Conservation (phyloP, 495 filamentous ascomycete species). For the Astrothelium macrocarpum region DNA sequence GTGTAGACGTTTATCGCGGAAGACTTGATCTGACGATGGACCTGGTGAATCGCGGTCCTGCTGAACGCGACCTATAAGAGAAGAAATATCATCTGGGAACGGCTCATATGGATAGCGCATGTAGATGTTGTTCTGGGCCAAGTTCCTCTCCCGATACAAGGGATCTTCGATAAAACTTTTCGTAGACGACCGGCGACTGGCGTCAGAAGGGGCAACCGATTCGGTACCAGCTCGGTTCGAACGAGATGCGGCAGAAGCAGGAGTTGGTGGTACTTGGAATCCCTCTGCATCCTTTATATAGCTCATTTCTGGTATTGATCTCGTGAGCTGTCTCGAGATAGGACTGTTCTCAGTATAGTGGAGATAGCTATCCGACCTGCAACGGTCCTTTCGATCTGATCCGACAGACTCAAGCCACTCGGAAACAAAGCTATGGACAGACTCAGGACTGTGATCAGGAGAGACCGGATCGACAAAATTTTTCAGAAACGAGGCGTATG, state of each 20-base stretch:
- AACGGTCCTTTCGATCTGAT: slow-evolving; percentile 23
- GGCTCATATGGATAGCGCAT: background rate
- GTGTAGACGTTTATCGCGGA: background rate
- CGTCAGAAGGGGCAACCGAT: background rate
- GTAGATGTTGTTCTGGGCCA: background rate
- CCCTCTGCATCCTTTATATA: background rate
- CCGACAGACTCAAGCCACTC: slow-evolving; percentile 28
- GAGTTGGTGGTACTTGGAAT: background rate
- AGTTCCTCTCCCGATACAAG: background rate
- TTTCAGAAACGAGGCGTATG: slow-evolving; percentile 25
- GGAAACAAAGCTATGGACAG: slow-evolving; percentile 25
- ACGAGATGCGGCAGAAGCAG: background rate
- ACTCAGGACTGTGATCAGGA: slow-evolving; percentile 17
- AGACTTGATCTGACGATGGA: background rate
- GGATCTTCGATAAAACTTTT: no score
- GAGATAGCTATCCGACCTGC: slow-evolving; percentile 28
- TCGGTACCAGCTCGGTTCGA: background rate
- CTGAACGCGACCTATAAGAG: background rate
- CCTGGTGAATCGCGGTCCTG: background rate
- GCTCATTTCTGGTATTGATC: background rate
- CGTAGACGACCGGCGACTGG: no score
- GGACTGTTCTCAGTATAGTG: slow-evolving; percentile 18
- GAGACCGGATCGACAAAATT: slow-evolving; percentile 14
- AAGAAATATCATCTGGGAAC: background rate
- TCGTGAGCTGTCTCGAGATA: slow-evolving; percentile 9